Conservation (phyloP, 2,329 filamentous ascomycete genomes). For the Colletotrichum endophyticum region DNA sequence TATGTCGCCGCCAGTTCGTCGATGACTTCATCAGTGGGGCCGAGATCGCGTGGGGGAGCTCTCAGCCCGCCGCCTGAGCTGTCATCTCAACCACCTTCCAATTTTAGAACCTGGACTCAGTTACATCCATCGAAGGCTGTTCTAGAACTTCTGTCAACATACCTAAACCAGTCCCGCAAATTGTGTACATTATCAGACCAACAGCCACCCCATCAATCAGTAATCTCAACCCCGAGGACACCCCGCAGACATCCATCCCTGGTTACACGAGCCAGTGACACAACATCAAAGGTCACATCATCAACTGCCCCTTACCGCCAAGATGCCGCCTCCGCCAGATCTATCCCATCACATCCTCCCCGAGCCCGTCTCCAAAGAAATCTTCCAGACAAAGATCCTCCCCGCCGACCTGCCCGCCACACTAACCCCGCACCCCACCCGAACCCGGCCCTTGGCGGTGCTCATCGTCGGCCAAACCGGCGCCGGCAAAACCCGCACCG, state of each 20-base stretch:
- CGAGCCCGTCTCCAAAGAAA: slow-evolving; percentile 29
- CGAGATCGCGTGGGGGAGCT: neutral
- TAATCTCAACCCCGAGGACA: neutral
- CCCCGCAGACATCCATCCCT: neutral
- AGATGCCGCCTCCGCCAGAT: slow-evolving; percentile 28
- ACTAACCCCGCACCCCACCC: slow-evolving; percentile 1
- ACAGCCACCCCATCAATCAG: neutral
- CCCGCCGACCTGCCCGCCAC: slow-evolving; percentile 36
- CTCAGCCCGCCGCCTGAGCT: neutral
- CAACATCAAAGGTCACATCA: neutral
- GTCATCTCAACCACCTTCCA: neutral
- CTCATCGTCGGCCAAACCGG: slow-evolving; percentile 53
- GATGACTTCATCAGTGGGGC: slow-evolving; percentile 3
- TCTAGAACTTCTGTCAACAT: neutral
- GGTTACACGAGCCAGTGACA: neutral
- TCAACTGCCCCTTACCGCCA: neutral
- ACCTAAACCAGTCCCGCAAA: neutral
- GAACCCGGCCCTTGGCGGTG: slow-evolving; percentile 39
- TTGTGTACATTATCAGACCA: neutral
- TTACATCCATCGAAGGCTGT: neutral
- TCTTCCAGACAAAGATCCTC: slow-evolving; percentile 35
- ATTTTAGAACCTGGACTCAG: neutral
- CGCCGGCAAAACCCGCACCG: slow-evolving; percentile 51
- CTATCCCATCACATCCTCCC: slow-evolving; percentile 36
- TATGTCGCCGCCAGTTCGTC: neutral